These are phyloP conservation scores for Grosmannia serpens DNA, from an alignment of 2,329 filamentous ascomycete species.

Conservation along the genomic window DNA sequence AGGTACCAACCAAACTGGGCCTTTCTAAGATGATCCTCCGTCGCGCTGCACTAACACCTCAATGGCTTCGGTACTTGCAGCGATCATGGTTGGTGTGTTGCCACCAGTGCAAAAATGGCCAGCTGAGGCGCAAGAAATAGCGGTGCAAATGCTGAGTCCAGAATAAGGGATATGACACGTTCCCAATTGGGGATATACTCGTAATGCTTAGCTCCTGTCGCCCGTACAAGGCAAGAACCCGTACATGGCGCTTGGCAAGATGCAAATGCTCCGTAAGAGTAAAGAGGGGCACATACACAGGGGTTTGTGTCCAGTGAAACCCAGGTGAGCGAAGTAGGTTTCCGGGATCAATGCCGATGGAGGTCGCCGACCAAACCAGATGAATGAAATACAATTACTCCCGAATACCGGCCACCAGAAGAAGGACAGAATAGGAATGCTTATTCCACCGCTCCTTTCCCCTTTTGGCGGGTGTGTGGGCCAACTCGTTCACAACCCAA, in stretches of 20 bases:
- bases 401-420: background rate
- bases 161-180: background rate
- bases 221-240: background rate
- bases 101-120: background rate
- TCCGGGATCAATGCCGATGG: background rate
- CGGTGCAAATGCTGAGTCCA: background rate
- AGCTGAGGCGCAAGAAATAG: background rate
- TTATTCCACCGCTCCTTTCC: background rate
- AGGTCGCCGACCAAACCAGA: constrained; percentile 5
- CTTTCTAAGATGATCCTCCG: constrained; percentile 1
- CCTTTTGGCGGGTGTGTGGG: background rate
- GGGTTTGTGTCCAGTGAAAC: background rate
- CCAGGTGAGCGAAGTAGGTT: background rate
- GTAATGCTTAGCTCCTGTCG: background rate
- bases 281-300: background rate
- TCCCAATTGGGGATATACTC: background rate
- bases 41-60: constrained; percentile 1
- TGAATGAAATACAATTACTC: background rate
- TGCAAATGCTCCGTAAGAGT: background rate
- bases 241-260: background rate
- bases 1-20: background rate
- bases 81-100: constrained; percentile 1
- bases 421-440: background rate
- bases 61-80: constrained; percentile 8
- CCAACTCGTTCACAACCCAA: background rate